Base-by-base conservation (phyloP, 1,284 basidiomycete genomes). In the Sparassis latifolia region DNA sequence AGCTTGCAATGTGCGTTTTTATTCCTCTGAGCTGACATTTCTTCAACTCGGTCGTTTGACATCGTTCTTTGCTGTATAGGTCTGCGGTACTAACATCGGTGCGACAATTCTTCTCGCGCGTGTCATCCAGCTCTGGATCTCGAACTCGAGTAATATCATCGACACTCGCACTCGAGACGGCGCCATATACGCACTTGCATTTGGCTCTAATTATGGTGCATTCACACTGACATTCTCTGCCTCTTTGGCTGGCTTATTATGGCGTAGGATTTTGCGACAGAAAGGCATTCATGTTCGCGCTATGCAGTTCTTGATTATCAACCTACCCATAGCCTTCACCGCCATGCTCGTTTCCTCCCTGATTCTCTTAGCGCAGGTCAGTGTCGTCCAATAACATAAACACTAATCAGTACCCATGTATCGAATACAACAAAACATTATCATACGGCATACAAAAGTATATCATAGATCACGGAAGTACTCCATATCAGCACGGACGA, bases 11-110 rank as follows among this genome's bases (percentile, higher is more conserved):
- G 78, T 82, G 51, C 64, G 79, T 70, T 10, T 3, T 7, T 33
- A 47, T 53, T 49, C 20, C 20, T 20, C 20, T 20, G 20, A 20
- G 1, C 20, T 33, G 43, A 10, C 12, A 35, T 45, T 43, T 32
- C 29, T 37, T 49, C 28, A 42, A 42, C 28, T 38, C 31, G 6
- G 31, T 20, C 32, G 6, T 10, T 48, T 27, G 9, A 27, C 32
- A 37, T 30, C 35, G 37, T 38, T 47, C 32, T 20, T 43, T 42
- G 45, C 12, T 28, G 12, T 45, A 47, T 55, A 75, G 78, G 65
- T 94, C 45, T 84, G 89, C 28, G 94, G 94, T 0, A 97, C 95
- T 7, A 97, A 97, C 66, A 97, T 98, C 51, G 96, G 95, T 40
- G 90, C 92, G 2, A 97, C 95, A 0, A 96, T 99, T 62, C 76